phyloP scores from a whole-genome alignment of 805 yeast genomes.

The Metschnikowia chrysomelidarum region DNA sequence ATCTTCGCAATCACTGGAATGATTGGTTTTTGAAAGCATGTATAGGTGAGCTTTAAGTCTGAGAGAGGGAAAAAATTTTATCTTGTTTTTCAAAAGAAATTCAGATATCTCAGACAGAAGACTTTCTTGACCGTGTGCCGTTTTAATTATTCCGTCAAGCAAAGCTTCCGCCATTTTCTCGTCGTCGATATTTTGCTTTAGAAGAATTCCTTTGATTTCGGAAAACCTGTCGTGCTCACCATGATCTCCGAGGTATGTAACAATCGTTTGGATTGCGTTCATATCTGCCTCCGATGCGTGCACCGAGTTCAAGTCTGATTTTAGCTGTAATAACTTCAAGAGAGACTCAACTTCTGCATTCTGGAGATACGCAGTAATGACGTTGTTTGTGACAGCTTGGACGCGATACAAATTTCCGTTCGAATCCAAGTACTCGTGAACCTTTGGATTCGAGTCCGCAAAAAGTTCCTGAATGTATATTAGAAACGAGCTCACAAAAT shows the following conservation, averaged over 20 bases:
- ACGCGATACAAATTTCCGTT: conserved; percentile 25
- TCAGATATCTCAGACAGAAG: conserved; percentile 16
- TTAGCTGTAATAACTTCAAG: conserved; percentile 22
- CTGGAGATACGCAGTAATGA: conserved; percentile 2
- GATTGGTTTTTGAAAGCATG: not conserved
- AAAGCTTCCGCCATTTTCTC: conserved; percentile 24
- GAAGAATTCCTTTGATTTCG: conserved; percentile 13
- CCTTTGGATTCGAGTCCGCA: conserved; percentile 25
- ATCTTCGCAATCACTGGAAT: not conserved
- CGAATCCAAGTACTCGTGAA: conserved; percentile 35
- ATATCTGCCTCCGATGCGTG: conserved; percentile 7
- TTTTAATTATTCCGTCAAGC: conserved; percentile 9
- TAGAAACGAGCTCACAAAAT: conserved; percentile 22
- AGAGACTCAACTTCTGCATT: conserved; percentile 5
- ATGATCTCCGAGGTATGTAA: conserved; percentile 12
- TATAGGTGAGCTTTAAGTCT: conserved; percentile 22
- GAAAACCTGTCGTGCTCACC: conserved; percentile 5
- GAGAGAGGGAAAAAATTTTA: conserved; percentile 22
- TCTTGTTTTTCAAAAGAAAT: conserved; percentile 21
- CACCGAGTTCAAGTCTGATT: conserved; percentile 24
- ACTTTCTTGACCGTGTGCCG: not conserved
- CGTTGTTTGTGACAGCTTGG: conserved; percentile 3
- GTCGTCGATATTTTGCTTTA: conserved; percentile 23
- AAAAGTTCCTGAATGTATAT: conserved; percentile 30
- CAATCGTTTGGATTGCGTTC: conserved; percentile 8